phyloP scores from a whole-genome alignment of 306 rosid species.

The Vigna trinervia region DNA sequence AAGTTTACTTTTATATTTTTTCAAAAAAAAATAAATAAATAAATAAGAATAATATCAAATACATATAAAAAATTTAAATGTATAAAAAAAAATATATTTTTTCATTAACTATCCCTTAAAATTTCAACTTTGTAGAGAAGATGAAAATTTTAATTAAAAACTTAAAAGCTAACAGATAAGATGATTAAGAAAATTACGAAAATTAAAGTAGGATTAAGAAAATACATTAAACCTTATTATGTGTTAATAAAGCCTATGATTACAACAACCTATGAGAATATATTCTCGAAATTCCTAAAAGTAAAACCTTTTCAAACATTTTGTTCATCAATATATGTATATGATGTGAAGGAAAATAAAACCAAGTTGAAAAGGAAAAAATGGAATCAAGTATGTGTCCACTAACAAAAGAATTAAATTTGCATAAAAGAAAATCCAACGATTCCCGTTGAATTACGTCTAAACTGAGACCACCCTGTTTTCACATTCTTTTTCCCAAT shows the following conservation, averaged over 20 bases:
- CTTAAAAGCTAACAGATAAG: no score
- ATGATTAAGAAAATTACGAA: no score
- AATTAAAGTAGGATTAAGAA: no score
- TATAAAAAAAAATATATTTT: no score
- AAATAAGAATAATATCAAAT: no score
- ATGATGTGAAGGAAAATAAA: background rate
- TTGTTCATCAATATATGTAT: background rate
- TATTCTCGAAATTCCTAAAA: background rate
- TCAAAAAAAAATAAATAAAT: no score
- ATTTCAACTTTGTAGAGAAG: no score
- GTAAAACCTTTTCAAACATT: background rate
- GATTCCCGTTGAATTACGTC: background rate
- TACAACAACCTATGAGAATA: background rate
- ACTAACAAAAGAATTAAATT: background rate
- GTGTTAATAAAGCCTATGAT: background rate
- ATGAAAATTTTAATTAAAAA: no score
- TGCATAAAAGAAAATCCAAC: background rate
- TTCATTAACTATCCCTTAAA: no score
- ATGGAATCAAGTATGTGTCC: conserved; percentile 44
- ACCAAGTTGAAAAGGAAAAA: background rate
- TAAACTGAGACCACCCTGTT: background rate
- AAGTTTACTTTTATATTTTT: no score
- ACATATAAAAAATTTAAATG: no score
- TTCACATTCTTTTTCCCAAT: conserved; percentile 6
- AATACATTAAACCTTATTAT: no score